These are phyloP conservation scores for Cytospora schulzeri DNA, from an alignment of 2,329 filamentous ascomycete species.

Conservation along the genomic window DNA sequence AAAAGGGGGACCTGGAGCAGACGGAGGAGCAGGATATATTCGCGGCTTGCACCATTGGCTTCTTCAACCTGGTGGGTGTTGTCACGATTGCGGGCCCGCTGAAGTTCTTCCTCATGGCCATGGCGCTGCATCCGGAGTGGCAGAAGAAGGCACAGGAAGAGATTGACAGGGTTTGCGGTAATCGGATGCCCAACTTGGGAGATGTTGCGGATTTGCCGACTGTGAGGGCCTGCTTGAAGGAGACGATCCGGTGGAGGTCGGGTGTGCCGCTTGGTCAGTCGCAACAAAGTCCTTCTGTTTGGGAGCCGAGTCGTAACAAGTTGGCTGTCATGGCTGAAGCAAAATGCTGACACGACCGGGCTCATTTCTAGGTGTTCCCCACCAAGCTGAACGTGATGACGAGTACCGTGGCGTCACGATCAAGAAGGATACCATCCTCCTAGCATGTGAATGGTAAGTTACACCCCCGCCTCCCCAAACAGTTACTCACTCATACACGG, in stretches of 20 bases:
- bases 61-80: slow-evolving; percentile 54
- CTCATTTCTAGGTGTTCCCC: slow-evolving; percentile 46
- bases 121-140: slow-evolving; percentile 56
- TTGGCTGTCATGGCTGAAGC: not conserved
- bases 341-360: not conserved
- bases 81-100: slow-evolving; percentile 52
- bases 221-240: slow-evolving; percentile 58
- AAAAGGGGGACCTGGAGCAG: slow-evolving; percentile 45
- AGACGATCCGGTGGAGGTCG: slow-evolving; percentile 60
- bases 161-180: slow-evolving; percentile 57
- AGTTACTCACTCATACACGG: not conserved
- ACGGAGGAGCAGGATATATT: slow-evolving; percentile 46
- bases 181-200: slow-evolving; percentile 52
- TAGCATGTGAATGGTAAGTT: slow-evolving; percentile 53
- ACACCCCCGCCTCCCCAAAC: too few species aligned
- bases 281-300: not conserved
- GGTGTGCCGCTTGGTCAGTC: slow-evolving; percentile 53
- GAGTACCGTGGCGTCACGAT: slow-evolving; percentile 51
- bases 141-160: slow-evolving; percentile 57
- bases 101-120: slow-evolving; percentile 55
- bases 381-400: slow-evolving; percentile 50
- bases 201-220: slow-evolving; percentile 55
- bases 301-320: not conserved
- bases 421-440: slow-evolving; percentile 50
- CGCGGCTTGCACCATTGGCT: slow-evolving; percentile 54